These are phyloP conservation scores for Ascomycota sp. DNA, from an alignment of 2,329 filamentous ascomycete species.

Conservation along the genomic window DNA sequence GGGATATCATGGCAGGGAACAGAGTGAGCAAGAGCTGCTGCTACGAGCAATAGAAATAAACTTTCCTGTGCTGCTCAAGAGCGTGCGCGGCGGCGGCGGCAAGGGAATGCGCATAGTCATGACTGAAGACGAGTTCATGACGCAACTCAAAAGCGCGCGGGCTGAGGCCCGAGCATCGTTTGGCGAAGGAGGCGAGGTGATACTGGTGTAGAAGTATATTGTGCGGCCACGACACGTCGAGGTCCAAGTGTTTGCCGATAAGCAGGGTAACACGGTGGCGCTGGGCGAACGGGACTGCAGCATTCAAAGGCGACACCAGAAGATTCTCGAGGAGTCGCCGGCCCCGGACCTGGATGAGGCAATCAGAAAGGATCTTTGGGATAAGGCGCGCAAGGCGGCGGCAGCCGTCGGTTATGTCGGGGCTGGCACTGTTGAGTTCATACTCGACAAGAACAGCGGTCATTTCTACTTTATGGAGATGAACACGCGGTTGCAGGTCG, in stretches of 20 bases:
- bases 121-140: slow-evolving; percentile 44
- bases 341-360: slow-evolving; percentile 44
- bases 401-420: slow-evolving; percentile 73
- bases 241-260: slow-evolving; percentile 78
- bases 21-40: slow-evolving; percentile 41
- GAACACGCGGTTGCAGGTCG: slow-evolving; percentile 82
- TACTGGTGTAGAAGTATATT: slow-evolving; percentile 73
- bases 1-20: slow-evolving; percentile 78
- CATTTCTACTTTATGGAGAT: slow-evolving; percentile 72
- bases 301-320: slow-evolving; percentile 71
- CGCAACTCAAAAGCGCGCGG: slow-evolving; percentile 51
- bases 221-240: slow-evolving; percentile 67
- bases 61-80: slow-evolving; percentile 60
- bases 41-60: slow-evolving; percentile 49
- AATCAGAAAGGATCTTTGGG: slow-evolving; percentile 41
- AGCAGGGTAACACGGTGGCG: slow-evolving; percentile 57
- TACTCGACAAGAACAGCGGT: slow-evolving; percentile 64
- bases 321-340: slow-evolving; percentile 77
- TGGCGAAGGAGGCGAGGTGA: slow-evolving; percentile 57
- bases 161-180: slow-evolving; percentile 63
- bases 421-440: slow-evolving; percentile 77
- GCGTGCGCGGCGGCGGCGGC: slow-evolving; percentile 60
- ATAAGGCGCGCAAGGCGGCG: slow-evolving; percentile 43
- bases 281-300: slow-evolving; percentile 80
- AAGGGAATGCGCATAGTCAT: slow-evolving; percentile 69